Evolutionary conservation across 2,329 filamentous ascomycete genomes (phyloP), one percentile per base, ranked within the genome.

Genomic region (Trichoderma asperellum): DNA sequence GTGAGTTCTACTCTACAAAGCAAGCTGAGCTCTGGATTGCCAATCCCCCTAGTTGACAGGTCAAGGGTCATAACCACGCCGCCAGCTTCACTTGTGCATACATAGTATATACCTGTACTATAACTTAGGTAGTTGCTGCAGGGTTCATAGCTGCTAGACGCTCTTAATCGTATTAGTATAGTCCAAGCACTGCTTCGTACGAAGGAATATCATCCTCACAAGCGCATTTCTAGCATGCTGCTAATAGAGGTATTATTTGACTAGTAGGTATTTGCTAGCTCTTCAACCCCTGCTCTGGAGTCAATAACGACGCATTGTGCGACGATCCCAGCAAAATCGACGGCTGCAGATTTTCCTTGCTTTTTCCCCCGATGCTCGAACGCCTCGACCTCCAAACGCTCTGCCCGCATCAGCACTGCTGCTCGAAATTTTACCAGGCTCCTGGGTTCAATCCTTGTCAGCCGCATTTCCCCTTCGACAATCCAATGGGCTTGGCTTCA

Each of bases 361-460:
- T 61, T 43, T n/a, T 43, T 61, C 37, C 37, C 27, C 12, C 11
- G 18, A 49, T 24, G 3, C 47, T 49, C 47, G 47, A 21, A 21
- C 18, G 12, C 47, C 11, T 21, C n/a, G 21, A 24, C n/a, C n/a
- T 16, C 47, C n/a, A 14, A 24, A 24, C 43, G n/a, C 10, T 24
- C 47, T 21, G 43, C 18, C 40, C 18, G 40, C n/a, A 47, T 18
- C 24, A 49, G 21, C 47, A 24, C 47, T 12, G 21, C 47, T 4
- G n/a, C 40, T n/a, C 40, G 32, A n/a, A 43, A 43, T 24, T 49
- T 24, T 32, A 40, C 57, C 57, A 60, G 57, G 57, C 57, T 43
- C 34, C 61, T 40, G 34, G 47, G 29, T 64, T 43, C 29, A 7
- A 64, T 64, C 47, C 47, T 40, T 55, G 61, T n/a, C 34, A 21